Evolutionary conservation across 345 rosid genomes (phyloP), one percentile per base, ranked within the genome.

Genomic region (Alliaria petiolata): DNA sequence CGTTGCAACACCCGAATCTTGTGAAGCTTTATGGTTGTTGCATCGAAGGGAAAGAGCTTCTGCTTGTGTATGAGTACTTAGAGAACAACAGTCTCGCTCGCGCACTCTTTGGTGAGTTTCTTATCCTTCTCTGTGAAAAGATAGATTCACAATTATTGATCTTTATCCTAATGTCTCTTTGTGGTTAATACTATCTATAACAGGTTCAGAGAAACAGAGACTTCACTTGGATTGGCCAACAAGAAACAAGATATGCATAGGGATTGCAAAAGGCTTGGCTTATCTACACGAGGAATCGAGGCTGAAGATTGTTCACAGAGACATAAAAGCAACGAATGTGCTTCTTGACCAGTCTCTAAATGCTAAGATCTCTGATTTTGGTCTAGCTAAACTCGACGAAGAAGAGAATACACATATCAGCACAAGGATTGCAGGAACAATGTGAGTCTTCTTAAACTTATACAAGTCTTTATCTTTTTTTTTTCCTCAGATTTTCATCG

Each of bases 211-310:
- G 33, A 83, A 78, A 62, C 65, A 60, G 14, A 79, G 31, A 35
- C 65, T 89, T 62, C 75, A 77, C 22, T 75, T 89, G 73, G 87
- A 87, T 30, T 89, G 92, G 92, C 43, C 82, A 16, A 83, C 86
- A 5, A 82, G 96, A 33, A 84, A 81, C 47, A 87, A 71, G 65
- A 87, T 87, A 15, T 85, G 96, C 58, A 20, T 87, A 36, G 92
- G 92, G 3, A 80, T 87, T 62, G 92, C 96, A 0, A 87, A 78
- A 79, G 96, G 91, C 28, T 73, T 89, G 34, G 79, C 82, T 25
- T 89, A 82, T 72, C 86, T 86, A 63, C 91, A 89, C 22, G 91
- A 89, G 70, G 95, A 89, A 71, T 89, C 88, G 0, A 78, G 85
- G 55, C 42, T 89, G 45, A 86, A 82, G 79, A 85, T 86, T 54